Percentiles rank a stretch among this genome's conserved stretches.
These are phyloP conservation scores for Teratosphaeria gauchensis DNA, from an alignment of 2,329 filamentous ascomycete genomes.

Conservation along the genomic window DNA sequence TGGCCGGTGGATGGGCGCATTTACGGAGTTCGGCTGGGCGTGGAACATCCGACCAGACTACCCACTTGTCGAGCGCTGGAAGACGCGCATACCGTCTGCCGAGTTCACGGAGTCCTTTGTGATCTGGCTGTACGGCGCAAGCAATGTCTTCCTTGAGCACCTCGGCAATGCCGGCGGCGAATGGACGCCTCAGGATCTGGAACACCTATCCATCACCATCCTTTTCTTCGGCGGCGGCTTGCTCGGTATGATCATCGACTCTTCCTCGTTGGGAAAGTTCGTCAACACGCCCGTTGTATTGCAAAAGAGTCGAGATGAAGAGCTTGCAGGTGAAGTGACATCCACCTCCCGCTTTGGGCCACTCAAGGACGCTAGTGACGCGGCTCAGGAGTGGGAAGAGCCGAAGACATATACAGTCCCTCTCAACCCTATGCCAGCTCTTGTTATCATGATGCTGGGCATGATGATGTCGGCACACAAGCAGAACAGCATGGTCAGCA, in stretches of 20 bases:
- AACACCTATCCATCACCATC: conserved; percentile 86
- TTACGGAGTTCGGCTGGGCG: conserved; percentile 84
- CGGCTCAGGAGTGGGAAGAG: conserved; percentile 38
- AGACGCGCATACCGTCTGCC: conserved; percentile 55
- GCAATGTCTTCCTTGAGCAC: conserved; percentile 89
- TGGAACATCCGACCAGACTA: conserved; percentile 73
- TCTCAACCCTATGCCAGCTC: conserved; percentile 76
- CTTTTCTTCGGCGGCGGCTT: conserved; percentile 89
- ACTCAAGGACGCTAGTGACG: neutral
- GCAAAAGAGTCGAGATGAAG: conserved; percentile 27
- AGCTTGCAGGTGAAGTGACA: conserved; percentile 7
- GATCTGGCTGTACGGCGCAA: conserved; percentile 81
- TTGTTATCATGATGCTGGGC: conserved; percentile 78
- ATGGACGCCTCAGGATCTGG: conserved; percentile 73
- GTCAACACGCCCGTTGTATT: conserved; percentile 45
- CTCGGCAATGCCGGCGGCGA: conserved; percentile 59
- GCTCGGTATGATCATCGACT: conserved; percentile 35
- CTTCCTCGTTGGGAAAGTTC: conserved; percentile 51
- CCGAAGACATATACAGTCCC: conserved; percentile 65
- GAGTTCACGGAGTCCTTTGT: conserved; percentile 85
- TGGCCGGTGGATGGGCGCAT: conserved; percentile 82
- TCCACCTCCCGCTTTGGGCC: conserved; percentile 5
- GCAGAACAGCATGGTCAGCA: conserved; percentile 71
- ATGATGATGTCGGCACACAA: conserved; percentile 95
- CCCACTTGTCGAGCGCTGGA: conserved; percentile 52